Base-by-base conservation (phyloP, 1,139 yeast species). In the Tardiomyces depauwii region DNA sequence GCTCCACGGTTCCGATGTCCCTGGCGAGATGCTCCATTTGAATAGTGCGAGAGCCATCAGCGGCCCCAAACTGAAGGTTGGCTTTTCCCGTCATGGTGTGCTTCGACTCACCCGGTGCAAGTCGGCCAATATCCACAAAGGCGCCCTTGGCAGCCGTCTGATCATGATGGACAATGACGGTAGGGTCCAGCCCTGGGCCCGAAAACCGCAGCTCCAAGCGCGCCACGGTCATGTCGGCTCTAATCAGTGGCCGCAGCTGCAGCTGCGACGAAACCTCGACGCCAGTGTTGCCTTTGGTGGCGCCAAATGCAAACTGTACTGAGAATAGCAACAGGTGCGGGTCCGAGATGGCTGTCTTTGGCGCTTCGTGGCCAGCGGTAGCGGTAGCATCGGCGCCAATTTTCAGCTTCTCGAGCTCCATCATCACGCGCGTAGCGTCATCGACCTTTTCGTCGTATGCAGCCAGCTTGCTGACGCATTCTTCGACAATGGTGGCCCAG, bases 281-380 rank as follows among this genome's bases (percentile, higher is more conserved):
- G 2, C 62, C 62, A 5, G 57, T 44, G 44, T 53, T 55, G 45
- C 56, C 50, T 27, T 54, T 55, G 5, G 47, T 33, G 10, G 53
- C 25, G 38, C 49, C 53, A 46, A 59, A 59, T 7, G 53, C 50
- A 42, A 56, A 55, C 2, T 51, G 46, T 12, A 54, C 55, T 1
- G 27, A 18, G 23, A 50, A 47, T 6, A 47, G 44, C 36, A 47
- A 39, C 23, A 46, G 33, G 16, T 47, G 47, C 23, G 41, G 44
- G 18, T 43, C 47, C 41, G 19, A 44, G 39, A 42, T 42, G n/a
- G 16, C 36, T 5, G 36, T 30, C 16, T 30, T n/a, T n/a, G n/a
- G n/a, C n/a, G n/a, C n/a, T n/a, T n/a, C n/a, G n/a, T 23, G 41
- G 2, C 44, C 47, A 18, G 44, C 49, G 16, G 40, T n/a, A n/a